phyloP scores from a whole-genome alignment of 306 rosid genomes.

The Dalbergia cochinchinensis region DNA sequence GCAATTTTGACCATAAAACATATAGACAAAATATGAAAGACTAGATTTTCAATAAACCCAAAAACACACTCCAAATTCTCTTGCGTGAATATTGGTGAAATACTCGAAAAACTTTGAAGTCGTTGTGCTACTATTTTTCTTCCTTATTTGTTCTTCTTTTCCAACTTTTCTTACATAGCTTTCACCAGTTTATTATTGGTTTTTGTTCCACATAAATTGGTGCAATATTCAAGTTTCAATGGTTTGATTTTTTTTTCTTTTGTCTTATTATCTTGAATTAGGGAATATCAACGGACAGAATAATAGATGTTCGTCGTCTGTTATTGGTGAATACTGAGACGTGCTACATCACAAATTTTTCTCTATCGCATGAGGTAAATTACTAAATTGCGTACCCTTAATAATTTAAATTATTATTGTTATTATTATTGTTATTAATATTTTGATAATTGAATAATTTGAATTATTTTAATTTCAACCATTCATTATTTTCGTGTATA shows the following conservation, averaged over 20 bases:
- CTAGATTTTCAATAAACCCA: constrained; percentile 8
- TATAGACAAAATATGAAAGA: neutral
- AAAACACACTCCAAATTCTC: neutral
- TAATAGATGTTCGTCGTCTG: constrained; percentile 81
- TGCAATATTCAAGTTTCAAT: neutral
- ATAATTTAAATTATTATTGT: neutral
- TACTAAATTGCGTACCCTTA: constrained; percentile 33
- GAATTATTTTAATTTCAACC: neutral
- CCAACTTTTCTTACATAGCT: neutral
- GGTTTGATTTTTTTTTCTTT: neutral
- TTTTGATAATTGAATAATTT: neutral
- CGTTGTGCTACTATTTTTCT: neutral
- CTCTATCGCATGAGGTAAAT: constrained; percentile 85
- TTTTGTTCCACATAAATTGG: neutral
- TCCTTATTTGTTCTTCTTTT: neutral
- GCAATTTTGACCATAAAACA: neutral
- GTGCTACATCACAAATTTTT: constrained; percentile 80
- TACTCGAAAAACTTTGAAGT: neutral
- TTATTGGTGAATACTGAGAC: constrained; percentile 72
- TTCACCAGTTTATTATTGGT: neutral
- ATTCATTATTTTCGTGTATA: neutral
- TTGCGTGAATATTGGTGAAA: constrained; percentile 4
- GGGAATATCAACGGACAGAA: constrained; percentile 99
- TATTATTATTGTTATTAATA: no score
- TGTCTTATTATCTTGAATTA: constrained; percentile 53